Conservation (phyloP, 2,329 filamentous ascomycete genomes). For the Lizonia empirigonia region DNA sequence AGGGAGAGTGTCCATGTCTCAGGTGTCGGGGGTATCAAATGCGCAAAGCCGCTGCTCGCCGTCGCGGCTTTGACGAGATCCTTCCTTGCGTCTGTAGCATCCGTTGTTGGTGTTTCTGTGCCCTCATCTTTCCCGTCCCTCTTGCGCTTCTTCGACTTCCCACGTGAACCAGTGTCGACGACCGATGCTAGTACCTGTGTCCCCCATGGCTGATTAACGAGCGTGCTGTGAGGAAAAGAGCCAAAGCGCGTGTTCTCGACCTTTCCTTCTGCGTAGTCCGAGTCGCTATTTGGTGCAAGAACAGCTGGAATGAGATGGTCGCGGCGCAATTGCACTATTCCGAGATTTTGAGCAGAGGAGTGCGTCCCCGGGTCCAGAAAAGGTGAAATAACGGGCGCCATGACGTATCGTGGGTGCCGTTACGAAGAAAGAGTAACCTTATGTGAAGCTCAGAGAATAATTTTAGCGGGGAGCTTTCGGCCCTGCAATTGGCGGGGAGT, state of each 20-base stretch:
- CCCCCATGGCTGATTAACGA: slow-evolving; percentile 80
- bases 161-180: slow-evolving; percentile 89
- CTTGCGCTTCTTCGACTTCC: slow-evolving; percentile 61
- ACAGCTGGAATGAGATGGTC: slow-evolving; percentile 82
- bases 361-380: slow-evolving; percentile 74
- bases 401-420: too few relatives aligned
- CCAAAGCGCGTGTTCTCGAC: slow-evolving; percentile 90
- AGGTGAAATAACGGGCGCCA: slow-evolving; percentile 62
- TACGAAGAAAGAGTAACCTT: background rate
- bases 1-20: slow-evolving; percentile 82
- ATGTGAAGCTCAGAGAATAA: slow-evolving; percentile 17
- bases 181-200: slow-evolving; percentile 87
- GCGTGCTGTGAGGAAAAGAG: slow-evolving; percentile 63
- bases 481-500: slow-evolving; percentile 31
- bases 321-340: slow-evolving; percentile 86
- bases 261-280: slow-evolving; percentile 54
- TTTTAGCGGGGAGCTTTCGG: slow-evolving; percentile 34
- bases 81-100: slow-evolving; percentile 42
- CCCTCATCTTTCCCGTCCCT: slow-evolving; percentile 47
- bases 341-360: slow-evolving; percentile 70
- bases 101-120: slow-evolving; percentile 19
- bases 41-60: slow-evolving; percentile 72
- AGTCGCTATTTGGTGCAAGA: slow-evolving; percentile 46
- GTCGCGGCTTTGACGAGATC: slow-evolving; percentile 49
- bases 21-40: slow-evolving; percentile 78